These are phyloP conservation scores for Lenzites betulinus DNA, from an alignment of 768 basidiomycete species.

Conservation along the genomic window DNA sequence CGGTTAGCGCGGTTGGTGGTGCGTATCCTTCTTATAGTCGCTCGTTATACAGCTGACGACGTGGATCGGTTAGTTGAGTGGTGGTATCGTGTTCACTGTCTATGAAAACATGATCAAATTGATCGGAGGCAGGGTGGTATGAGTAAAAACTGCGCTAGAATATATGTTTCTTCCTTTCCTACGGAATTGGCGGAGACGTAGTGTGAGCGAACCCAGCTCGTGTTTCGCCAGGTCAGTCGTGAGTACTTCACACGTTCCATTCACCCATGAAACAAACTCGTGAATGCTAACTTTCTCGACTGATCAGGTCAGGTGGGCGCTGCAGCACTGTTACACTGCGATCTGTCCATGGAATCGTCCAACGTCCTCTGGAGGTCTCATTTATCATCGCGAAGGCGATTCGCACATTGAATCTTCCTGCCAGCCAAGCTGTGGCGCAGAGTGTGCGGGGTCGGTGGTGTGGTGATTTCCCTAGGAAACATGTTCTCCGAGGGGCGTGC, in stretches of 20 bases:
- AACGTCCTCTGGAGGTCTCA: too few relatives aligned
- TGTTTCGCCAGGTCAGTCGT: neutral
- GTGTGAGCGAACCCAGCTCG: neutral
- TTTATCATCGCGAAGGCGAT: too few relatives aligned
- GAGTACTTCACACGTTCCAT: neutral
- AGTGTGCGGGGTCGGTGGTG: too few relatives aligned
- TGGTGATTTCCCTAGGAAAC: too few relatives aligned
- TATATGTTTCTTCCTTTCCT: neutral
- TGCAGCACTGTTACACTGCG: neutral
- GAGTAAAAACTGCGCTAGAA: neutral
- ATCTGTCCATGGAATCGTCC: neutral
- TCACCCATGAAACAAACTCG: too few relatives aligned
- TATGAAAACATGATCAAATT: slow-evolving; percentile 80
- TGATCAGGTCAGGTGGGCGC: neutral
- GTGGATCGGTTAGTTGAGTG: slow-evolving; percentile 64
- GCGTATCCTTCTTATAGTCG: slow-evolving; percentile 32
- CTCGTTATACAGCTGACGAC: neutral
- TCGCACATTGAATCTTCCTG: too few relatives aligned
- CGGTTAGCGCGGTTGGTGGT: slow-evolving; percentile 83
- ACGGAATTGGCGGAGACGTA: neutral
- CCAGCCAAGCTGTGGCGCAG: too few relatives aligned
- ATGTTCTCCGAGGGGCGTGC: too few relatives aligned
- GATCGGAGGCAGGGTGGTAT: slow-evolving; percentile 38
- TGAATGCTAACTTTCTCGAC: too few relatives aligned
- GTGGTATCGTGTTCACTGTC: slow-evolving; percentile 90